Conservation (phyloP, 768 basidiomycete species). For the Pisolithus sp. region DNA sequence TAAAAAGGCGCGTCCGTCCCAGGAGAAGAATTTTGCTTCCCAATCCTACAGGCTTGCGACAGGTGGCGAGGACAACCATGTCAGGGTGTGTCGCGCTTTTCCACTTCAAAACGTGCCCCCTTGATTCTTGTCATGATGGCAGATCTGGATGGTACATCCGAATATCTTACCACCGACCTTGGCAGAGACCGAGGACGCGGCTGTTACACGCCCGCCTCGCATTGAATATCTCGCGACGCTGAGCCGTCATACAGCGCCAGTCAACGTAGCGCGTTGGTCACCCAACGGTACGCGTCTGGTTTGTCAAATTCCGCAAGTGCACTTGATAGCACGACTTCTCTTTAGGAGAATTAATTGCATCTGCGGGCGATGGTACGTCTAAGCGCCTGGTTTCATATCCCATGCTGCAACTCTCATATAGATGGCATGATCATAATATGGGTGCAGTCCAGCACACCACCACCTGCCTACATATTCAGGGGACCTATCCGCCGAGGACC, state of each 20-base stretch:
- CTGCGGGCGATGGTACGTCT: slow-evolving; percentile 88
- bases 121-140: slow-evolving; percentile 2
- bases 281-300: slow-evolving; percentile 66
- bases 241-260: slow-evolving; percentile 85
- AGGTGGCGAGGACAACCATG: slow-evolving; percentile 94
- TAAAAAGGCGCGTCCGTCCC: slow-evolving; percentile 70
- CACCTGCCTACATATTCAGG: slow-evolving; percentile 74
- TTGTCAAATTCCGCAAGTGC: neutral
- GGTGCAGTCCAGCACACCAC: slow-evolving; percentile 74
- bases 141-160: slow-evolving; percentile 95
- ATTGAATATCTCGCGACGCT: slow-evolving; percentile 96
- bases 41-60: slow-evolving; percentile 91
- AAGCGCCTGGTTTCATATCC: slow-evolving; percentile 2
- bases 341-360: slow-evolving; percentile 84
- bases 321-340: neutral
- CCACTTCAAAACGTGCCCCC: slow-evolving; percentile 9
- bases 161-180: slow-evolving; percentile 70
- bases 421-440: slow-evolving; percentile 98
- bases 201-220: slow-evolving; percentile 60
- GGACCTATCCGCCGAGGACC: slow-evolving; percentile 69
- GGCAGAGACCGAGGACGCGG: slow-evolving; percentile 29
- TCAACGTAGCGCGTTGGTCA: slow-evolving; percentile 94
- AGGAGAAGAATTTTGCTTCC: slow-evolving; percentile 49
- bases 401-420: slow-evolving; percentile 24
- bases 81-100: slow-evolving; percentile 62